phyloP scores from a whole-genome alignment of 345 rosid genomes.

The Populus davidiana region DNA sequence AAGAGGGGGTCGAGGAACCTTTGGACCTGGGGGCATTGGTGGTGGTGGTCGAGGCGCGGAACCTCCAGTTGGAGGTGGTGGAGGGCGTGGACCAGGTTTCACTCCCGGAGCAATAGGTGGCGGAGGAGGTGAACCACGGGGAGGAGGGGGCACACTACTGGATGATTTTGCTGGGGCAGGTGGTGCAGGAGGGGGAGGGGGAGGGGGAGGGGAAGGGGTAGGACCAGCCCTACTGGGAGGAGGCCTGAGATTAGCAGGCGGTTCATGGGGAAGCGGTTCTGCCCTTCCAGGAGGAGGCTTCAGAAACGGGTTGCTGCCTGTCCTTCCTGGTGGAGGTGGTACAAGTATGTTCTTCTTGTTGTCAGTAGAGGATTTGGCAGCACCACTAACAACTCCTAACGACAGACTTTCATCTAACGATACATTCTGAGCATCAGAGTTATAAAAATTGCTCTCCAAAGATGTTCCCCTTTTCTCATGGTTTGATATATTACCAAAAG shows the following conservation, averaged over 20 bases:
- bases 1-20: conserved; percentile 36
- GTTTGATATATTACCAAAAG: conserved; percentile 36
- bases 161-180: conserved; percentile 38
- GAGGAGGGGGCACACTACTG: conserved; percentile 3
- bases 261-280: conserved; percentile 75
- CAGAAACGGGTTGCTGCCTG: conserved; percentile 33
- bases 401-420: conserved; percentile 32
- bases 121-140: conserved; percentile 47
- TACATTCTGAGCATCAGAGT: conserved; percentile 27
- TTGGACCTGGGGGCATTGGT: conserved; percentile 50
- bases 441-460: conserved; percentile 30
- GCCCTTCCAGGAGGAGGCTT: conserved; percentile 72
- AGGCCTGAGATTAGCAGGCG: conserved; percentile 60
- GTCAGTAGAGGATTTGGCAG: conserved; percentile 32
- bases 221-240: conserved; percentile 34
- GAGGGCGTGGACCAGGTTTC: conserved; percentile 17
- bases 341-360: conserved; percentile 21
- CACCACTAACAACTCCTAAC: conserved; percentile 27
- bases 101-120: conserved; percentile 33
- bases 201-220: conserved; percentile 50
- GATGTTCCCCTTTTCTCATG: conserved; percentile 39
- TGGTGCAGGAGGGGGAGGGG: conserved; percentile 33
- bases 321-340: conserved; percentile 78
- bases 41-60: conserved; percentile 61
- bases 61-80: conserved; percentile 16